A percentile compares a stretch with the other conserved stretches of the same genome.
phyloP scores from a whole-genome alignment of 768 basidiomycete genomes.

The Rickenella mellea region DNA sequence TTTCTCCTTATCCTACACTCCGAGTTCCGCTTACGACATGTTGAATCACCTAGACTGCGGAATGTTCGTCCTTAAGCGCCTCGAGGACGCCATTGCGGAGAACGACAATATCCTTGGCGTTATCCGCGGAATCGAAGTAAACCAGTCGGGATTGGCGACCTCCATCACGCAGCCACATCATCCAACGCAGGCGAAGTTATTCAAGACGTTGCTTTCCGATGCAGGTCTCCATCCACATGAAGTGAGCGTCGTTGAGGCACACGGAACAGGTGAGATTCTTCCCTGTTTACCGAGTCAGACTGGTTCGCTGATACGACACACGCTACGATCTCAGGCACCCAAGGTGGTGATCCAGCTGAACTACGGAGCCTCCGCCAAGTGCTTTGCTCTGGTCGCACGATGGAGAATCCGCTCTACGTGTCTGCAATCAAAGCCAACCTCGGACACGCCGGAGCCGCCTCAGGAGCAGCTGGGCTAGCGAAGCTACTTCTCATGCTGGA shows the following conservation, averaged over 20 bases:
- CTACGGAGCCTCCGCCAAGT: conserved; percentile 51
- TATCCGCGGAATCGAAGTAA: conserved; percentile 61
- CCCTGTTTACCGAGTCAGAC: too few species aligned
- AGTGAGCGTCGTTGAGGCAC: conserved; percentile 61
- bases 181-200: conserved; percentile 50
- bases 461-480: conserved; percentile 60
- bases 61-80: conserved; percentile 62
- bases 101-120: conserved; percentile 61
- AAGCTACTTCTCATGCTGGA: conserved; percentile 65
- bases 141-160: conserved; percentile 55
- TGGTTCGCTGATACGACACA: too few species aligned
- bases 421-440: conserved; percentile 68
- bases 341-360: conserved; percentile 62
- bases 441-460: conserved; percentile 69
- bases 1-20: too few species aligned
- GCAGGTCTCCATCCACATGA: conserved; percentile 34
- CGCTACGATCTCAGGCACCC: too few species aligned
- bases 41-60: too few species aligned
- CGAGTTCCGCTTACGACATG: too few species aligned
- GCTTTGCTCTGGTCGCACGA: conserved; percentile 29
- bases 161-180: conserved; percentile 71
- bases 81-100: conserved; percentile 54
- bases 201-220: conserved; percentile 34
- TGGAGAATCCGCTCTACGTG: conserved; percentile 47
- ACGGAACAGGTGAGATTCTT: too few species aligned